phyloP scores from a whole-genome alignment of 148 eudicot genomes.

The Beta vulgaris region DNA sequence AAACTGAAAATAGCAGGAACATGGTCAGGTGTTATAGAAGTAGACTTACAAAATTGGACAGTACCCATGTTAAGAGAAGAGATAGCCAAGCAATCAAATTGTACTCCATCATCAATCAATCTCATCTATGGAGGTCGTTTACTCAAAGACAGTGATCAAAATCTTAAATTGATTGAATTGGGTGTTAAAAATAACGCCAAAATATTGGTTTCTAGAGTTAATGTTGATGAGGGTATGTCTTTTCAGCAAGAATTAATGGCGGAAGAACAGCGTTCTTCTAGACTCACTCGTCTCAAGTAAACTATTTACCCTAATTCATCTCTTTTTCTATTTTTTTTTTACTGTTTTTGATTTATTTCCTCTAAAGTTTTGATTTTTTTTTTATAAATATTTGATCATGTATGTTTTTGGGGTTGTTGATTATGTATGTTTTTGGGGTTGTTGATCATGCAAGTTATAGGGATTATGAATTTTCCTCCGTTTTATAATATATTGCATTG shows the following conservation, averaged over 20 bases:
- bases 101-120: conserved; percentile 37
- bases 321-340: neutral
- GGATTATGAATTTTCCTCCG: neutral
- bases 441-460: neutral
- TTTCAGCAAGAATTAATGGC: conserved; percentile 49
- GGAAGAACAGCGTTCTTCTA: conserved; percentile 60
- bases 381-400: neutral
- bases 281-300: conserved; percentile 73
- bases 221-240: conserved; percentile 42
- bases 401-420: neutral
- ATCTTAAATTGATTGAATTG: conserved; percentile 41
- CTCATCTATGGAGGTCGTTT: conserved; percentile 75
- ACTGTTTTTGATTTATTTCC: neutral
- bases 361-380: conserved; percentile 1
- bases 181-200: conserved; percentile 69
- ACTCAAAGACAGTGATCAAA: conserved; percentile 52
- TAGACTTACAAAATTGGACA: conserved; percentile 60
- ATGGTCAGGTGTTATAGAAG: conserved; percentile 73
- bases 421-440: neutral
- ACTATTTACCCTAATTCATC: neutral
- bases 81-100: conserved; percentile 47
- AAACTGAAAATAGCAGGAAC: conserved; percentile 81
- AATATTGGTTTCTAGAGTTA: conserved; percentile 51
- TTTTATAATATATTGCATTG: neutral
- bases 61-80: conserved; percentile 59